These are phyloP conservation scores for Astathelohania contejeani DNA, from an alignment of 371 early-diverging fungal genomes.

Conservation along the genomic window DNA sequence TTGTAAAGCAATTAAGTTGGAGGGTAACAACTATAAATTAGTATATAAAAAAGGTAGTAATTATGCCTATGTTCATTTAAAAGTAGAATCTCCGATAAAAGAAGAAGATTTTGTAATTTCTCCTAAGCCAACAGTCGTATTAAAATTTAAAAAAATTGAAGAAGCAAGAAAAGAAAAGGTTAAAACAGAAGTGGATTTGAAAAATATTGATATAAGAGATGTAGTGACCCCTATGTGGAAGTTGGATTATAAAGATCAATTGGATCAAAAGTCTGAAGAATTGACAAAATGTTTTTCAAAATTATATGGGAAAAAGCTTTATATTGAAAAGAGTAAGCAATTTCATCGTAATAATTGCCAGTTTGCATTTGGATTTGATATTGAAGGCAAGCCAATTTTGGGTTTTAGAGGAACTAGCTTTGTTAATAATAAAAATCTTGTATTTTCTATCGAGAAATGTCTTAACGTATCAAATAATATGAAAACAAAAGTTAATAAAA, in stretches of 20 bases:
- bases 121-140: not conserved
- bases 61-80: not conserved
- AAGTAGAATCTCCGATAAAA: too few relatives aligned
- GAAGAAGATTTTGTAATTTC: not conserved
- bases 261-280: not conserved
- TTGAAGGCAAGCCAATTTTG: not conserved
- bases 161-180: conserved; percentile 12
- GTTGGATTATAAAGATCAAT: conserved; percentile 17
- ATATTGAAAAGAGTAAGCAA: not conserved
- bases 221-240: conserved; percentile 24
- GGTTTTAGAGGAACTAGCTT: conserved; percentile 5
- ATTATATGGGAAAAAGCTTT: not conserved
- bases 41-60: not conserved
- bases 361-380: conserved; percentile 2
- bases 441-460: not conserved
- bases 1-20: too few relatives aligned
- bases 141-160: not conserved
- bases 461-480: not conserved
- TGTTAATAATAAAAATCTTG: not conserved
- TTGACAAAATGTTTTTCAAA: not conserved
- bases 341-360: conserved; percentile 9
- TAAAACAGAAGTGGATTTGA: not conserved
- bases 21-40: not conserved
- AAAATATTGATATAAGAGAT: conserved; percentile 17
- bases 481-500: not conserved